Evolutionary conservation across 495 filamentous ascomycete genomes (phyloP), one percentile per base, ranked within the genome.

Genomic region (Filosporella fistucella): DNA sequence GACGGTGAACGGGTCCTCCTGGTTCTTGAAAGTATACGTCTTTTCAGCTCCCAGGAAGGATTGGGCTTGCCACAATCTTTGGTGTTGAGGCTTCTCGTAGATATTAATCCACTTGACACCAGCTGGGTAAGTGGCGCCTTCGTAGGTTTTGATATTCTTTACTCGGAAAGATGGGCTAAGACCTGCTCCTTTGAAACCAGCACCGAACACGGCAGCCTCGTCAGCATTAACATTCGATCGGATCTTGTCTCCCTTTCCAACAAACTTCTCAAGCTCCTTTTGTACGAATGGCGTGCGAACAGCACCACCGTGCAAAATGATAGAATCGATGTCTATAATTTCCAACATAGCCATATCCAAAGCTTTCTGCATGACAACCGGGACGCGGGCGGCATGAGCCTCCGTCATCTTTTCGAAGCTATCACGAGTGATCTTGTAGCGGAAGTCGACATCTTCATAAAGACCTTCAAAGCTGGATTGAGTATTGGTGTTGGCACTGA

Each of bases 191-290:
- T 89, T 88, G 75, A 97, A 97, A 16, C 88, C 89, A 41, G 94
- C 94, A 54, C 94, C 94, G 65, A 99, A 95, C 13, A 95, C 93
- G 39, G 94, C 93, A 13, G 94, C 81, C 68, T 99, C 94, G 63
- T 99, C 94, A 22, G 91, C 84, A 66, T 99, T 99, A 56, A 99
- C 94, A 58, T 91, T 97, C 55, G 85, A 84, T 45, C 88, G 81
- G 49, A 99, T 73, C 70, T 95, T 96, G 41, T 83, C 79, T 5
- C 79, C 71, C 13, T 72, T 74, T 9, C 86, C 85, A 23, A 82
- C 76, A 39, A 86, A 62, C 39, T 78, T 80, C 68, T 96, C 93
- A 22, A 99, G 79, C 61, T 85, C 74, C 65, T 81, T 90, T 61
- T 96, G 91, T 6, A 99, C 88, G 51, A 97, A 96, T 5, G 94